Base-by-base conservation (phyloP, 2,329 filamentous ascomycete species). In the Hymenoscyphus salicellus region DNA sequence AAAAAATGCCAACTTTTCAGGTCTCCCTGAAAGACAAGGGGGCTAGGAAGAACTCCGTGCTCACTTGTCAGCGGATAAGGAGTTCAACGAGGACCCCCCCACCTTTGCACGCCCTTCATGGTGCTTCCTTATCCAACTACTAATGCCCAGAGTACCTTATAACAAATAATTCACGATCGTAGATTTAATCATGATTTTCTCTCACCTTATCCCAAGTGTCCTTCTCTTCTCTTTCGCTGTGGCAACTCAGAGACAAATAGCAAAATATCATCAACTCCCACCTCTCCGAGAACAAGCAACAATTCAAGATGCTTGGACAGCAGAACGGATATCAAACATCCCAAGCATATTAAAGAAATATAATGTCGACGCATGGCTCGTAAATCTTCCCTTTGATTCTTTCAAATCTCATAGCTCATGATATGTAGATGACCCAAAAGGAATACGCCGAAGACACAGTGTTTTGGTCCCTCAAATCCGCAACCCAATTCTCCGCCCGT, bases 391-490 rank as follows among this genome's bases (percentile, higher is more conserved):
- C 41, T 56, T 38, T 32, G 3, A 6, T 20, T 8, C 2, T n/a
- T 10, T 5, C 2, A 11, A 16, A 23, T 28, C 32, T 30, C 55
- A 33, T 46, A 11, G 16, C 36, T 56, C 8, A 43, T 33, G 33
- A 14, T n/a, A 10, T 20, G 16, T 52, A 82, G 80, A 80, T 82
- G 68, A 81, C 79, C 74, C 80, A 83, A 72, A 79, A 78, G 59
- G 81, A 83, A 67, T 82, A 83, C 69, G 80, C 79, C 65, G 81
- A 83, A 68, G 81, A 83, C 63, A 82, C 81, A 0, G 77, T 80
- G 28, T 83, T 83, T 72, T 83, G 81, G 80, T 79, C 81, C 3
- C 76, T 83, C 38, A 83, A 82, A 67, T 72, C 75, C 23, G 78
- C 78, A 5, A 75, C 71, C 6, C 77, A 81, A 68, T 83, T 83